Base-by-base conservation (phyloP, 2,329 filamentous ascomycete species). In the Aspergillus hiratsukae region DNA sequence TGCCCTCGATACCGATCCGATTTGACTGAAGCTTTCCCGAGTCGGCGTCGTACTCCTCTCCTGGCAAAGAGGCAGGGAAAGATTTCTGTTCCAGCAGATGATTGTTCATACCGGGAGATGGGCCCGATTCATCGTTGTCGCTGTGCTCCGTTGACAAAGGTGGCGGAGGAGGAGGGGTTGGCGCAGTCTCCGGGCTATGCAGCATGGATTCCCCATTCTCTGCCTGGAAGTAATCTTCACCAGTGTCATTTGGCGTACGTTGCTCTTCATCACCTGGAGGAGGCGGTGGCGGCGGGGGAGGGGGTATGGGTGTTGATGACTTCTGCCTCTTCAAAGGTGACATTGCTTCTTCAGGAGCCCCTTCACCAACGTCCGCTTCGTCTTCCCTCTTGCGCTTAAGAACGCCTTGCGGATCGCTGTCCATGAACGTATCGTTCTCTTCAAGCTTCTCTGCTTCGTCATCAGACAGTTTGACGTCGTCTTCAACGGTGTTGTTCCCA, bases 341-440 rank as follows among this genome's bases (percentile, higher is more conserved):
- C 41, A 73, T 66, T 40, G 72, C 76, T 1, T 76, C 74, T 17
- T 74, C 76, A 11, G 41, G 52, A 37, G 61, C 63, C 4, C 61
- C 61, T 40, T 73, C 64, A 10, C 68, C 64, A 1, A 64, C 64
- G n/a, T 68, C 48, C 7, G 48, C 66, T n/a, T 76, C 76, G 4
- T 78, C 78, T 9, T 79, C 76, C 49, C 87, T 81, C 71, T 90
- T 91, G 9, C 88, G 83, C 71, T 91, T 90, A n/a, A 60, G 43
- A 19, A 28, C 37, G 10, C 56, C 46, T 14, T 55, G 54, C 21
- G 35, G 25, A 37, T 37, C 31, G 31, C 31, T 37, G 48, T 50
- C 52, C 14, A 51, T 58, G 49, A 54, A 40, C 5, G 40, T 50
- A 28, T 48, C 54, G 25, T 58, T 43, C 19, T 59, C 60, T 14